These are phyloP conservation scores for Peronosclerospora sorghi DNA, from an alignment of 352 stramenopile species.

Conservation along the genomic window DNA sequence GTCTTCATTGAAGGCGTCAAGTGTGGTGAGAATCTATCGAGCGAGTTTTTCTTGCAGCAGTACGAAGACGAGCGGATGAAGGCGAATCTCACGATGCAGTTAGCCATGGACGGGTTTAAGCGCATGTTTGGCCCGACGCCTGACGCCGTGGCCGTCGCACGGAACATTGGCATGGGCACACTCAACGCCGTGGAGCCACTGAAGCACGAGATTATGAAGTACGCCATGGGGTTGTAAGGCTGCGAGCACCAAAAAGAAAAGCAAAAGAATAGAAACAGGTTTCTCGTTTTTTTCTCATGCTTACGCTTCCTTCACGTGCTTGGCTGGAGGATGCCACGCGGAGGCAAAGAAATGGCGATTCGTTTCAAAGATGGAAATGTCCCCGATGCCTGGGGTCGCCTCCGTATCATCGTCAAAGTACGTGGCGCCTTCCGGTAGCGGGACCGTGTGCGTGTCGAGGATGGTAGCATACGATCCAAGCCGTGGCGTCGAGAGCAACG, in stretches of 20 bases:
- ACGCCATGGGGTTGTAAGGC: slow-evolving; percentile 75
- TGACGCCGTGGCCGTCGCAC: slow-evolving; percentile 55
- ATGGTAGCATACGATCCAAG: slow-evolving; percentile 77
- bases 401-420: slow-evolving; percentile 36
- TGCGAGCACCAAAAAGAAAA: slow-evolving; percentile 12
- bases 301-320: slow-evolving; percentile 19
- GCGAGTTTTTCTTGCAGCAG: slow-evolving; percentile 58
- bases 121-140: slow-evolving; percentile 70
- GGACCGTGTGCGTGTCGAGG: slow-evolving; percentile 54
- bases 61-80: slow-evolving; percentile 85
- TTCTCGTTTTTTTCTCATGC: background rate
- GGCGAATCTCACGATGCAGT: slow-evolving; percentile 70
- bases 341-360: slow-evolving; percentile 46
- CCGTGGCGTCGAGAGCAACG: slow-evolving; percentile 58
- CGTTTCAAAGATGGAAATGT: slow-evolving; percentile 67
- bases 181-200: slow-evolving; percentile 80
- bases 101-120: slow-evolving; percentile 87
- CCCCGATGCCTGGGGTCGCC: slow-evolving; percentile 60
- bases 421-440: slow-evolving; percentile 27
- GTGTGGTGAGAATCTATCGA: slow-evolving; percentile 70
- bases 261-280: background rate
- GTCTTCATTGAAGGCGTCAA: slow-evolving; percentile 69
- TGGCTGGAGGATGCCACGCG: background rate
- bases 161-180: slow-evolving; percentile 80
- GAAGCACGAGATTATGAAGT: slow-evolving; percentile 86